Evolutionary conservation across 73 alveolate species (phyloP), one percentile per base, ranked within the genome.

Genomic region (Tetrahymena borealis): DNA sequence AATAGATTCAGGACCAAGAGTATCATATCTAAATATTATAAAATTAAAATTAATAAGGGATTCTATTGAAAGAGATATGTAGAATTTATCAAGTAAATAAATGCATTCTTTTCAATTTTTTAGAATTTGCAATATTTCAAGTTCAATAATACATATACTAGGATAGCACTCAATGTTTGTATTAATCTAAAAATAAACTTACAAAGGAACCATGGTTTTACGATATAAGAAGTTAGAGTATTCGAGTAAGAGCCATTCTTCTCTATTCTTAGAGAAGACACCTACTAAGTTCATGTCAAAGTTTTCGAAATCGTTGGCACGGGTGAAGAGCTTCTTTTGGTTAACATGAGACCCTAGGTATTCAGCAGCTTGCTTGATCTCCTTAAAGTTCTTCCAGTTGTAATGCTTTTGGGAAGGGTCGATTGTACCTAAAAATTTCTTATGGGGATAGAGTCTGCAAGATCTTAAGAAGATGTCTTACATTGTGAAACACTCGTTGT

Each of bases 261-360:
- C 98, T 90, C 99, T 95, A 90, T 97, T 97, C 92, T 95, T 96
- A 20, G 98, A 96, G 96, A 95, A 97, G 90, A 97, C 96, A 38
- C 99, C 99, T 79, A 97, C 60, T 94, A 97, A 94, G 91, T 95
- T 91, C 39, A 93, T 40, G 78, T 93, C 39, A 36, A 60, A 39
- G 10, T 91, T 90, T 37, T 93, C 91, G 78, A 79, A 93, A n/a
- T 32, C 79, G 16, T 79, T 41, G 13, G 60, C 92, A 39, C 38
- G 77, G 32, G 95, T 60, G 85, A 60, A 60, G 85, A 60, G 85
- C 13, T 60, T 60, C 85, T 60, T 60, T n/a, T 60, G 13, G 85
- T 60, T 60, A 20, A 60, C 85, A 9, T 60, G n/a, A 9, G 85
- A 20, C n/a, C 85, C 85, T 9, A 60, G 28, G 85, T 60, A 60